Evolutionary conservation across 352 stramenopile species (phyloP).

Genomic region (Pythium dissotocum): DNA sequence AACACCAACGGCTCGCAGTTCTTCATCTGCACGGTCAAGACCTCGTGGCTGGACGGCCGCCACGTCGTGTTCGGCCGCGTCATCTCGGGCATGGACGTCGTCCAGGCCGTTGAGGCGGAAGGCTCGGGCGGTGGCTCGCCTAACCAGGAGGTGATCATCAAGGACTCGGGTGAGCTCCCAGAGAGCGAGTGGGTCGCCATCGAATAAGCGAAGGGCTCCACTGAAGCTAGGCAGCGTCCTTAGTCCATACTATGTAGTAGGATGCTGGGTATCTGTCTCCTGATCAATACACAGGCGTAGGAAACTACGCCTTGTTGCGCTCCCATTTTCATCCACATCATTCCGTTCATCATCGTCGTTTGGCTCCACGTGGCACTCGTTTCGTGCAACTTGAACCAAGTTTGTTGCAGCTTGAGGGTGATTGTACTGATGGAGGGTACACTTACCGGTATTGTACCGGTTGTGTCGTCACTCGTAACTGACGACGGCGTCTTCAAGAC

Average conservation of each 20-base stretch:
- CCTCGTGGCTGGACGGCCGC: constrained; percentile 87
- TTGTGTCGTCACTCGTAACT: constrained; percentile 9
- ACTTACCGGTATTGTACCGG: constrained; percentile 11
- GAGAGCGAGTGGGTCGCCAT: constrained; percentile 51
- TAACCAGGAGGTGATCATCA: constrained; percentile 88
- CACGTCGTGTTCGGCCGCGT: constrained; percentile 95
- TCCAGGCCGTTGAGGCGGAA: constrained; percentile 95
- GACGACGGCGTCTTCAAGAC: constrained; percentile 15
- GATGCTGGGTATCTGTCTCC: not conserved
- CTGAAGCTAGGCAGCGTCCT: not conserved
- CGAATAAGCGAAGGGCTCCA: constrained; percentile 25
- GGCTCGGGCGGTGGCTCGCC: constrained; percentile 92
- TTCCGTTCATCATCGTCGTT: not conserved
- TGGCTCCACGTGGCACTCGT: constrained; percentile 28
- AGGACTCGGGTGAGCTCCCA: constrained; percentile 92
- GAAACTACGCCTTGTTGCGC: not conserved
- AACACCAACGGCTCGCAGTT: constrained; percentile 98
- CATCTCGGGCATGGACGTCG: constrained; percentile 94
- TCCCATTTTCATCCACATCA: not conserved
- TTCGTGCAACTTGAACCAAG: not conserved
- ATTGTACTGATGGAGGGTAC: constrained; percentile 1
- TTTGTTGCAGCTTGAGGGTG: not conserved
- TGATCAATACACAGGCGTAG: constrained; percentile 6
- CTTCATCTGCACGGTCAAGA: constrained; percentile 95
- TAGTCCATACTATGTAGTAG: not conserved